Evolutionary conservation across 164 flowering plant species (phyloP).

Genomic region (Vitis riparia): DNA sequence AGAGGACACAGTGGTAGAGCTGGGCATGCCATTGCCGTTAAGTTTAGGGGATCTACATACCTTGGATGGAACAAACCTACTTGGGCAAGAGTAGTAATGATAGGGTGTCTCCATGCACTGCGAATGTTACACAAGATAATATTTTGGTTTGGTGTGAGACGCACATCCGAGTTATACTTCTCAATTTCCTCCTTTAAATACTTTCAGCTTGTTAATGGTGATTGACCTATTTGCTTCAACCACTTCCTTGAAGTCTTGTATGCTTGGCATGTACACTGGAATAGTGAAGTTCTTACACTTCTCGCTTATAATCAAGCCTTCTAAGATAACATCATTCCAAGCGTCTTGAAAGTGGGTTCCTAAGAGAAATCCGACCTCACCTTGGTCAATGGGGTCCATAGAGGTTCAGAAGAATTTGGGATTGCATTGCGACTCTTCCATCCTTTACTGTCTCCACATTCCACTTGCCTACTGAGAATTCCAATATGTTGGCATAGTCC

Average conservation of each 20-base stretch:
- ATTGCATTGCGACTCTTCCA: too few species aligned
- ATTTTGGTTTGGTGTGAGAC: constrained; percentile 94
- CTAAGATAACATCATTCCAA: constrained; percentile 78
- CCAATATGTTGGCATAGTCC: too few species aligned
- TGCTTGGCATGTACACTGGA: constrained; percentile 81
- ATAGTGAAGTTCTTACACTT: constrained; percentile 78
- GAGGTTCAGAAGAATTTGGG: constrained; percentile 30
- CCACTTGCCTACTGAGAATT: too few species aligned
- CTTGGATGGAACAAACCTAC: constrained; percentile 86
- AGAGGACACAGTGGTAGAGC: constrained; percentile 62
- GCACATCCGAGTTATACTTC: constrained; percentile 77
- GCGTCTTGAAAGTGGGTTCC: constrained; percentile 93
- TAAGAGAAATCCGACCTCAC: constrained; percentile 85
- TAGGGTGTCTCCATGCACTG: constrained; percentile 75
- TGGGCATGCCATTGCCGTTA: constrained; percentile 98
- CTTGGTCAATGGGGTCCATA: constrained; percentile 76
- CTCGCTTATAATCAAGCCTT: constrained; percentile 59
- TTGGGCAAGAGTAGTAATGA: constrained; percentile 80
- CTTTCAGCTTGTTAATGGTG: constrained; percentile 58
- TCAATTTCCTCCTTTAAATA: constrained; percentile 83
- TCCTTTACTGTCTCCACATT: too few species aligned
- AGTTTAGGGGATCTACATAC: constrained; percentile 86
- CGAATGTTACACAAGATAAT: constrained; percentile 79
- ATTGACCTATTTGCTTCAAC: constrained; percentile 75
- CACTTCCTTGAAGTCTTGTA: constrained; percentile 84